Conservation (phyloP, 208 protist genomes). For the Acanthamoeba rhysodes region DNA sequence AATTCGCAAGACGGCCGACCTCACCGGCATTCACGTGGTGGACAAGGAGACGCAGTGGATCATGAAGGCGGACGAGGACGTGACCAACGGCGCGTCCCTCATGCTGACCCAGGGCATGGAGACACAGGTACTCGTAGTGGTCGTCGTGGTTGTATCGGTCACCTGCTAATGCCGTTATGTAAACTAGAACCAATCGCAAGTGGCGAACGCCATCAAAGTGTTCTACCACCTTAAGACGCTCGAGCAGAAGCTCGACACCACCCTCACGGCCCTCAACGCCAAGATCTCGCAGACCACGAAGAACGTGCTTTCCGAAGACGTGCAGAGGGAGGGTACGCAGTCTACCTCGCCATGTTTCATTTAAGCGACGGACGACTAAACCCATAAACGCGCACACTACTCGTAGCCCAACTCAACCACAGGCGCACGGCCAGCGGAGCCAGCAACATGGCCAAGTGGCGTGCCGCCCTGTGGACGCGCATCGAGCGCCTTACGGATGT, state of each 20-base stretch:
- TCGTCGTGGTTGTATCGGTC: neutral
- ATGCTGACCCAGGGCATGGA: conserved; percentile 82
- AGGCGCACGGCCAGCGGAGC: conserved; percentile 26
- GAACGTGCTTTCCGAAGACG: conserved; percentile 50
- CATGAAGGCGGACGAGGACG: conserved; percentile 78
- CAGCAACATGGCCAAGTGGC: conserved; percentile 31
- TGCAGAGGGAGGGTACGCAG: conserved; percentile 9
- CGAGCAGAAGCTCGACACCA: conserved; percentile 64
- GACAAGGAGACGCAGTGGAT: conserved; percentile 80
- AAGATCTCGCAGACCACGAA: conserved; percentile 71
- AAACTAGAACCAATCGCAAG: conserved; percentile 79
- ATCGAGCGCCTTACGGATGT: conserved; percentile 73
- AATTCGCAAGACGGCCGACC: conserved; percentile 75
- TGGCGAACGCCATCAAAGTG: conserved; percentile 77
- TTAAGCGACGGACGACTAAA: too few species aligned
- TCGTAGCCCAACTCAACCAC: conserved; percentile 36
- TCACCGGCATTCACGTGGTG: conserved; percentile 78
- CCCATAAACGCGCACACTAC: too few species aligned
- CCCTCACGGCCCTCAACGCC: neutral
- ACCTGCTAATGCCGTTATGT: neutral
- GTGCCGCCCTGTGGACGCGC: conserved; percentile 46
- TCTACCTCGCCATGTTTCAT: neutral
- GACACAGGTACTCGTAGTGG: conserved; percentile 49
- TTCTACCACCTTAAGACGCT: conserved; percentile 82
- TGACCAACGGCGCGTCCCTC: conserved; percentile 76